Evolutionary conservation across 129 eudicot genomes (phyloP), one percentile per base, ranked within the genome.

Genomic region (Centrapalus pauciflorus): DNA sequence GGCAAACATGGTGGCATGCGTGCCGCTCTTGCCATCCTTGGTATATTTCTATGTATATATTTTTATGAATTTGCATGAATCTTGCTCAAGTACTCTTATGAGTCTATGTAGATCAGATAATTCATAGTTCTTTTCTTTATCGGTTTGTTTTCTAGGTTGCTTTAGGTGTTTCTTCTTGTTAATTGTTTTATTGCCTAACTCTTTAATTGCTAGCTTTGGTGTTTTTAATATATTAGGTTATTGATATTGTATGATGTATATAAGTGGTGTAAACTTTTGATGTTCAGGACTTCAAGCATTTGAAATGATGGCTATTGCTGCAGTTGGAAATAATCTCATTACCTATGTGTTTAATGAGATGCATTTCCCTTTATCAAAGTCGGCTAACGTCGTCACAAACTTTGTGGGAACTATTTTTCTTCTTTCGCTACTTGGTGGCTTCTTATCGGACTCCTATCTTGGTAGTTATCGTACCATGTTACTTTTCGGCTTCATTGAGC

Each of bases 251-350:
- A n/a, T n/a, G n/a, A n/a, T n/a, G n/a, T n/a, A n/a, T n/a, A n/a
- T n/a, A n/a, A n/a, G n/a, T 64, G 63, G 46, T 4, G 45, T 56
- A 61, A 60, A 49, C 7, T 61, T 66, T 69, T 40, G 3, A 60
- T n/a, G n/a, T n/a, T 37, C 81, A 85, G 96, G 89, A 16, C 83
- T 88, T 19, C 96, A 85, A 55, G 87, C 89, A 24, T 88, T 88
- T 48, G 96, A 88, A 80, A 88, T 88, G 92, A 88, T 85, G 92
- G 96, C 92, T 50, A 80, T 88, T 45, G 96, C 96, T 4, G 96
- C 89, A 0, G 92, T 88, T 51, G 96, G 96, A 59, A 88, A 82
- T 73, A 88, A 88, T 67, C 87, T 88, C 50, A 88, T 88, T 7
- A 88, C 92, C 11, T 88, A 88, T 55, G 92, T 88, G 20, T 88